These are phyloP conservation scores for Diaporthe amygdali DNA, from an alignment of 2,329 filamentous ascomycete genomes.

Conservation along the genomic window DNA sequence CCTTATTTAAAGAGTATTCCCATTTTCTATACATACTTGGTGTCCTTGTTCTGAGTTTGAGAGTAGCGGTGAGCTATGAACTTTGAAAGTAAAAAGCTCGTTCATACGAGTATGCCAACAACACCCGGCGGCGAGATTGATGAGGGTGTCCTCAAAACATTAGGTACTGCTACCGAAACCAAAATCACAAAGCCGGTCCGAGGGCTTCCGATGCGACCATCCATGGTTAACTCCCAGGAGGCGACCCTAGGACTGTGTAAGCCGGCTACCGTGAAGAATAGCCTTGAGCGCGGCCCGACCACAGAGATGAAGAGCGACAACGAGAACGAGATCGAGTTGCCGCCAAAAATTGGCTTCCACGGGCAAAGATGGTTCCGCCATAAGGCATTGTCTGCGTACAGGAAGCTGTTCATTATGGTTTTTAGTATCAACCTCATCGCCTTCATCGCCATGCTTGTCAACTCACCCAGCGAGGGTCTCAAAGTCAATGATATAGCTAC, in stretches of 20 bases:
- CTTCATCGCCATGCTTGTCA: conserved; percentile 46
- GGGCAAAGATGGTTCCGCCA: conserved; percentile 46
- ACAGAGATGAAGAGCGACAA: conserved; percentile 29
- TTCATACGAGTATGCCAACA: conserved; percentile 51
- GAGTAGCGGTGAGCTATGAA: too few relatives aligned
- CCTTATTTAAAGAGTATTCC: too few relatives aligned
- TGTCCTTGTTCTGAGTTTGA: too few relatives aligned
- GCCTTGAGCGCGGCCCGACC: conserved; percentile 31
- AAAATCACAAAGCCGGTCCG: conserved; percentile 21
- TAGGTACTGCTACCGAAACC: not conserved
- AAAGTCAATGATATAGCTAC: conserved; percentile 30
- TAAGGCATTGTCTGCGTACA: conserved; percentile 58
- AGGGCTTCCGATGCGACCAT: conserved; percentile 24
- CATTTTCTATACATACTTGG: too few relatives aligned
- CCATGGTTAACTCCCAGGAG: not conserved
- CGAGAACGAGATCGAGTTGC: conserved; percentile 32
- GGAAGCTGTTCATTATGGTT: conserved; percentile 60
- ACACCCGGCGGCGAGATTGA: conserved; percentile 63
- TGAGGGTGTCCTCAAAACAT: conserved; percentile 47
- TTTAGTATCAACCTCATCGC: conserved; percentile 56
- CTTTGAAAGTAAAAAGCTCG: too few relatives aligned
- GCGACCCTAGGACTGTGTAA: not conserved
- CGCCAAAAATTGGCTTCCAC: conserved; percentile 46
- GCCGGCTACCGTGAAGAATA: conserved; percentile 27
- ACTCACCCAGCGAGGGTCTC: conserved; percentile 29